Evolutionary conservation across 2,329 filamentous ascomycete genomes (phyloP).

Genomic region (Pyricularia sp.): DNA sequence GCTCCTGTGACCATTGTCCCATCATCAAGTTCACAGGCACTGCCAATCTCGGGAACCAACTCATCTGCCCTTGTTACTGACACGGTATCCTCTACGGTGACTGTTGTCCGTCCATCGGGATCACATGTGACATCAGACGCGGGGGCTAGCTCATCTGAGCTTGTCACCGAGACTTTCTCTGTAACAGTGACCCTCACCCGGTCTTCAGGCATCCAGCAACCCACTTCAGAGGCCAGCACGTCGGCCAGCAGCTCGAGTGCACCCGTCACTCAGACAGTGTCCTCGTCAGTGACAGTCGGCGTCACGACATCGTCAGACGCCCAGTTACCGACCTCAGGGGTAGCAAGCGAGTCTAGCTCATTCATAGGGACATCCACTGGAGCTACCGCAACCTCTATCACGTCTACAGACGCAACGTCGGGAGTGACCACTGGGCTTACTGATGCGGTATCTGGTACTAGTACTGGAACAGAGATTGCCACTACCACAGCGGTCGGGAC

Average conservation of each 20-base stretch:
- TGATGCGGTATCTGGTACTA: background rate
- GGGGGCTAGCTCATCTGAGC: background rate
- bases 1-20: background rate
- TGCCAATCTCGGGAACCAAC: background rate
- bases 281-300: background rate
- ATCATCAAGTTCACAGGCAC: background rate
- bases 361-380: background rate
- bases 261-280: background rate
- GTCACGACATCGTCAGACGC: background rate
- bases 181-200: background rate
- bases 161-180: background rate
- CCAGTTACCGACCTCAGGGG: background rate
- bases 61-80: background rate
- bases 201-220: background rate
- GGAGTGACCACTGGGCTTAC: background rate
- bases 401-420: background rate
- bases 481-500: background rate
- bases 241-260: background rate
- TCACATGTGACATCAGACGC: background rate
- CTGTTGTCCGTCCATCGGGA: background rate
- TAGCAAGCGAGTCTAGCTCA: background rate
- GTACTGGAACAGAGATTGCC: background rate
- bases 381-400: background rate
- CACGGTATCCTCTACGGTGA: background rate
- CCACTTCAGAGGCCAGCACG: background rate